A percentile compares a stretch with the other conserved stretches of the same genome.
phyloP scores from a whole-genome alignment of 2,329 filamentous ascomycete species.

The Pezizomycotina sp. region DNA sequence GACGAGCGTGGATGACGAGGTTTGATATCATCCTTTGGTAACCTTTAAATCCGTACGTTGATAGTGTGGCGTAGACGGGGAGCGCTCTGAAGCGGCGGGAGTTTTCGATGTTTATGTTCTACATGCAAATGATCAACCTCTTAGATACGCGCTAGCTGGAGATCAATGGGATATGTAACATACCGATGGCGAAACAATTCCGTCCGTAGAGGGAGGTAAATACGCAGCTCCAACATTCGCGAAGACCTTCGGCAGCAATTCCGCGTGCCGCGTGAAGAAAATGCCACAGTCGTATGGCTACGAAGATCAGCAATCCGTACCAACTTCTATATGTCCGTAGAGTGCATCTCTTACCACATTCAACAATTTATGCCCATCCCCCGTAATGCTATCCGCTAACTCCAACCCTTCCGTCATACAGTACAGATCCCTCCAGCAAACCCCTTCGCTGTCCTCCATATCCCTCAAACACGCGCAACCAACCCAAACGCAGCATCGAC shows the following conservation, averaged over 20 bases:
- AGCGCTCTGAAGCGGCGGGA: conserved; percentile 78
- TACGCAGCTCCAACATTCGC: conserved; percentile 77
- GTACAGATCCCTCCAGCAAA: conserved; percentile 9
- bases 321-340: not conserved
- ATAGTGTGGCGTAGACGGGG: conserved; percentile 68
- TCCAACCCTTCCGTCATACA: conserved; percentile 48
- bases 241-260: conserved; percentile 48
- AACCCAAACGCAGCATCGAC: conserved; percentile 81
- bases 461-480: conserved; percentile 47
- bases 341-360: conserved; percentile 43
- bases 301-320: conserved; percentile 5
- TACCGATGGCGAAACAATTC: conserved; percentile 14
- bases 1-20: conserved; percentile 56
- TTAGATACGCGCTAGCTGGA: no score
- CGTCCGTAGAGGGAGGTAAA: conserved; percentile 31
- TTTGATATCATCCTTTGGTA: conserved; percentile 52
- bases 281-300: conserved; percentile 82
- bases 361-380: conserved; percentile 79
- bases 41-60: conserved; percentile 55
- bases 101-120: conserved; percentile 74
- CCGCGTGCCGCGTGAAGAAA: conserved; percentile 56
- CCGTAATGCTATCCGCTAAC: conserved; percentile 70
- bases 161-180: not conserved
- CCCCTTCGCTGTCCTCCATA: conserved; percentile 10
- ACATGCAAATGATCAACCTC: not conserved